A percentile compares a stretch with the other conserved stretches of the same genome.
Conservation (phyloP, 129 eudicot genomes). For the carrot (Daucus carota) region DNA sequence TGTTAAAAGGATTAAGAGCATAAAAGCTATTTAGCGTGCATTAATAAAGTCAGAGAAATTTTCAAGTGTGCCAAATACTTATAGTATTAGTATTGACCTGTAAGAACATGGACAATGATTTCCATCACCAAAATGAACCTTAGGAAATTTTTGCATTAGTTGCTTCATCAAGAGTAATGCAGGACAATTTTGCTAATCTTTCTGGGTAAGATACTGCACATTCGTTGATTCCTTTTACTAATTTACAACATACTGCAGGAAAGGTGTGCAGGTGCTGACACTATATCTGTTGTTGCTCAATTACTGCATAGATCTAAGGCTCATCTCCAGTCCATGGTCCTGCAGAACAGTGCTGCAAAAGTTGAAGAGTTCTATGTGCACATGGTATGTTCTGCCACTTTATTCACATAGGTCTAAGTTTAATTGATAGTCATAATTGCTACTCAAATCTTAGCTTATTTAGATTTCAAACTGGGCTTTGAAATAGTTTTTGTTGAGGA, state of each 20-base stretch:
- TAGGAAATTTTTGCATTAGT: neutral
- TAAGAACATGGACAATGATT: neutral
- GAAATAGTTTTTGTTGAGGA: too few relatives aligned
- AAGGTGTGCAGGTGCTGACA: conserved; percentile 92
- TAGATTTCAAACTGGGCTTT: neutral
- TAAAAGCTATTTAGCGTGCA: neutral
- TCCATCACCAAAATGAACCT: neutral
- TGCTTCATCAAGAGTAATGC: neutral
- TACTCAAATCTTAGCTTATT: neutral
- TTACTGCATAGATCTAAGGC: conserved; percentile 73
- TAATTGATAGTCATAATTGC: neutral
- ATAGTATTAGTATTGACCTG: neutral
- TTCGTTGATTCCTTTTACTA: conserved; percentile 2
- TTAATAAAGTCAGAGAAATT: neutral
- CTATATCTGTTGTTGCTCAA: conserved; percentile 77
- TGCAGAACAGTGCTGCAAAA: conserved; percentile 52
- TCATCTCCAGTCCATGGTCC: conserved; percentile 81
- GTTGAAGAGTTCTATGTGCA: conserved; percentile 82
- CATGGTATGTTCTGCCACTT: conserved; percentile 44
- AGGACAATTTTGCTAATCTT: neutral
- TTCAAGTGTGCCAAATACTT: neutral
- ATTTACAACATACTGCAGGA: conserved; percentile 60
- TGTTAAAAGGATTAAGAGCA: neutral
- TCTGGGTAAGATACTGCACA: neutral
- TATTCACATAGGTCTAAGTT: neutral